A percentile compares a stretch with the other conserved stretches of the same genome.
phyloP scores from a whole-genome alignment of 495 filamentous ascomycete genomes.

The Neurospora sp. region DNA sequence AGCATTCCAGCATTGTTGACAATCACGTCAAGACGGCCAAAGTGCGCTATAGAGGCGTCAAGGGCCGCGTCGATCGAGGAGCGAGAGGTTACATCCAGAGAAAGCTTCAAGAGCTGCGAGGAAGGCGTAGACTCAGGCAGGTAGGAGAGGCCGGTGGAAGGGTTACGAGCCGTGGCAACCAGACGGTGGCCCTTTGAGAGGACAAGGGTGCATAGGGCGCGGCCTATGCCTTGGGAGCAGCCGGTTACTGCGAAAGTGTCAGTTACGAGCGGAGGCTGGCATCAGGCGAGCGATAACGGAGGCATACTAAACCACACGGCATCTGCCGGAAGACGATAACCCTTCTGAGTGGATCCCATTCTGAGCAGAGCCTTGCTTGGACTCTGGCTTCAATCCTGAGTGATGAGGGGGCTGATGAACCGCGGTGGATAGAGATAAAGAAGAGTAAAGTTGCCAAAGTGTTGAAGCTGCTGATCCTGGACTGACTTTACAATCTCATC shows the following conservation, averaged over 20 bases:
- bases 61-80: conserved; percentile 33
- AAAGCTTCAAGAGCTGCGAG: conserved; percentile 31
- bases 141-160: conserved; percentile 21
- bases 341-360: conserved; percentile 13
- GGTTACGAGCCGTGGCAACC: conserved; percentile 38
- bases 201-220: conserved; percentile 29
- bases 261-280: background rate
- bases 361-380: conserved; percentile 18
- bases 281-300: background rate
- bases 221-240: conserved; percentile 40
- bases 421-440: background rate
- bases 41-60: conserved; percentile 21
- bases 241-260: conserved; percentile 32
- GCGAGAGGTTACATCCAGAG: conserved; percentile 34
- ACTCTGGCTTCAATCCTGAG: background rate
- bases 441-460: background rate
- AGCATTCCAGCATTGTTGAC: conserved; percentile 50
- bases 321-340: conserved; percentile 35
- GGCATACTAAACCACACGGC: conserved; percentile 42
- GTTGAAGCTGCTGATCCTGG: background rate
- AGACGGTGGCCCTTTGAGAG: conserved; percentile 31
- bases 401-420: background rate
- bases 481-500: background rate
- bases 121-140: conserved; percentile 17
- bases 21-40: conserved; percentile 41